Evolutionary conservation across 2,329 filamentous ascomycete genomes (phyloP).

Genomic region (Exophiala spinifera): DNA sequence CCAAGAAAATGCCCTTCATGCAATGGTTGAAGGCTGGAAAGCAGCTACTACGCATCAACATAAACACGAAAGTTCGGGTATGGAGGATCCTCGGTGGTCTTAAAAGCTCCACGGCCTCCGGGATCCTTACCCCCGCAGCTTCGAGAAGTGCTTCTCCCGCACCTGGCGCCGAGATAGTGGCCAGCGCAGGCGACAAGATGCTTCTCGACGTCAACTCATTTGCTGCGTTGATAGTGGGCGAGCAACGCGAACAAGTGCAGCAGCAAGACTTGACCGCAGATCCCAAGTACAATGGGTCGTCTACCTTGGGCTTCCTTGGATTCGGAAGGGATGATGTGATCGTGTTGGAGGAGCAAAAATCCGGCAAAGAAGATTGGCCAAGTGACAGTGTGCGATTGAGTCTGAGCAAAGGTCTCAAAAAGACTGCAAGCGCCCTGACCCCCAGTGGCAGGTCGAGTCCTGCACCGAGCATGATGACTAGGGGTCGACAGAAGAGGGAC

Average conservation of each 20-base stretch:
- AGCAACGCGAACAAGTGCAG: slow-evolving; percentile 61
- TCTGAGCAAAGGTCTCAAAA: slow-evolving; percentile 28
- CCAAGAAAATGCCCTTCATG: slow-evolving; percentile 66
- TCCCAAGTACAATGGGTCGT: slow-evolving; percentile 71
- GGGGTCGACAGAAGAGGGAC: slow-evolving; percentile 67
- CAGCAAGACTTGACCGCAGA: slow-evolving; percentile 69
- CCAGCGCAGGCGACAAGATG: slow-evolving; percentile 48
- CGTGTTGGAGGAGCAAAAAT: slow-evolving; percentile 75
- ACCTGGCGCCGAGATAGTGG: slow-evolving; percentile 41
- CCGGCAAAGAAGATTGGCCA: slow-evolving; percentile 22
- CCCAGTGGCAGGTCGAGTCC: slow-evolving; percentile 67
- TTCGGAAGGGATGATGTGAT: slow-evolving; percentile 71
- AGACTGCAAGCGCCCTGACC: slow-evolving; percentile 43
- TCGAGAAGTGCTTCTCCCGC: slow-evolving; percentile 45
- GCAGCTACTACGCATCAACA: slow-evolving; percentile 61
- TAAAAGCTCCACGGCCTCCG: slow-evolving; percentile 42
- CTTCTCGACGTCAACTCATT: slow-evolving; percentile 64
- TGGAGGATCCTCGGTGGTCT: slow-evolving; percentile 59
- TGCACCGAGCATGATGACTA: slow-evolving; percentile 61
- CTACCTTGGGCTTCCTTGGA: slow-evolving; percentile 63
- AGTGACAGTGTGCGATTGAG: slow-evolving; percentile 16
- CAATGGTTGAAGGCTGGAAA: slow-evolving; percentile 77
- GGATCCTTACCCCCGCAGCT: slow-evolving; percentile 43
- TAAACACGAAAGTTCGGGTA: slow-evolving; percentile 70
- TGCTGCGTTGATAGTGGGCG: slow-evolving; percentile 58